These are phyloP conservation scores for Psidium friedrichsthalianum DNA, from an alignment of 345 rosid genomes.

Conservation along the genomic window DNA sequence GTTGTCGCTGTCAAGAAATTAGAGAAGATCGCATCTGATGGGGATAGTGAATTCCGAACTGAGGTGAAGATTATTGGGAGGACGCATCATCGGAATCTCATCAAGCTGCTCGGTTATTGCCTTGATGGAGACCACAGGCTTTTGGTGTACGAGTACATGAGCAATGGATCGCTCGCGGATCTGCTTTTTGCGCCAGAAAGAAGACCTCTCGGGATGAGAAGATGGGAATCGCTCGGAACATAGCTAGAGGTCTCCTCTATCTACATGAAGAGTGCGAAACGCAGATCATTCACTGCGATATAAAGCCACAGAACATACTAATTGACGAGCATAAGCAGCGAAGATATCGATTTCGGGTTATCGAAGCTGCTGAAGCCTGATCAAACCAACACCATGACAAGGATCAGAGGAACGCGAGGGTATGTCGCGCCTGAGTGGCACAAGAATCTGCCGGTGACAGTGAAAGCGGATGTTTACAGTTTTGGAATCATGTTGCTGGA, in stretches of 20 bases:
- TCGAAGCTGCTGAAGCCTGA: slow-evolving; percentile 22
- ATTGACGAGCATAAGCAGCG: slow-evolving; percentile 6
- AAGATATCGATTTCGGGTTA: slow-evolving; percentile 18
- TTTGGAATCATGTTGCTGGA: slow-evolving; percentile 20
- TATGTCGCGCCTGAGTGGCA: slow-evolving; percentile 27
- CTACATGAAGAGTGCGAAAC: slow-evolving; percentile 15
- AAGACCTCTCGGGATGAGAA: slow-evolving; percentile 2
- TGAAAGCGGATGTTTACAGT: slow-evolving; percentile 19
- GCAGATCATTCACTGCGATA: slow-evolving; percentile 20
- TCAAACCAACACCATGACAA: slow-evolving; percentile 14
- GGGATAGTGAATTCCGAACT: slow-evolving; percentile 9
- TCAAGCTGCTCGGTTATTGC: slow-evolving; percentile 13
- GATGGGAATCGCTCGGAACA: slow-evolving; percentile 5
- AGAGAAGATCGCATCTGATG: not conserved
- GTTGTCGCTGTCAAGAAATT: slow-evolving; percentile 9
- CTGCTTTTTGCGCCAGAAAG: slow-evolving; percentile 4
- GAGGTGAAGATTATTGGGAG: slow-evolving; percentile 17
- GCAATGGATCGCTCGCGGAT: slow-evolving; percentile 15
- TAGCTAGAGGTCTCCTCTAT: slow-evolving; percentile 16
- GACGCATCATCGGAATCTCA: slow-evolving; percentile 17
- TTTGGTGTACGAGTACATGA: slow-evolving; percentile 18
- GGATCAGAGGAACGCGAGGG: slow-evolving; percentile 21
- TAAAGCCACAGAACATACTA: slow-evolving; percentile 18
- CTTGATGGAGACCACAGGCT: slow-evolving; percentile 8
- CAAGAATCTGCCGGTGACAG: not conserved